phyloP scores from a whole-genome alignment of 2,329 filamentous ascomycete genomes.

The Hirsutella thompsonii region DNA sequence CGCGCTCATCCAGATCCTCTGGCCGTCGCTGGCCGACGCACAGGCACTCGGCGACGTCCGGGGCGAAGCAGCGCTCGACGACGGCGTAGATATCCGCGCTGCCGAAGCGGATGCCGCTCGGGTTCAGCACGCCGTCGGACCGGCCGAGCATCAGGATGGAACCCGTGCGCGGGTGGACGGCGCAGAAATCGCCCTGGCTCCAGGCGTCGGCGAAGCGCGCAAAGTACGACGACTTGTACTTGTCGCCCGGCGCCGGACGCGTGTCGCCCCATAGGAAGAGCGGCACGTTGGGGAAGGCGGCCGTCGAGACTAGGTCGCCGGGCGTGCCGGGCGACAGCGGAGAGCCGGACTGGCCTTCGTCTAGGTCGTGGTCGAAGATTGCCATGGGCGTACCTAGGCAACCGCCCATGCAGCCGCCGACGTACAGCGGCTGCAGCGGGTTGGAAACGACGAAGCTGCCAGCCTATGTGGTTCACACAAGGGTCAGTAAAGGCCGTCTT shows the following conservation, averaged over 20 bases:
- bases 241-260: conserved; percentile 32
- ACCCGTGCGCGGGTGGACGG: conserved; percentile 53
- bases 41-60: conserved; percentile 55
- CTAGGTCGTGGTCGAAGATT: conserved; percentile 51
- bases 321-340: conserved; percentile 45
- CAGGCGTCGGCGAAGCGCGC: conserved; percentile 54
- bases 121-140: conserved; percentile 70
- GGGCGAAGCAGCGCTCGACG: conserved; percentile 51
- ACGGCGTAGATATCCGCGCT: conserved; percentile 71
- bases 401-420: conserved; percentile 38
- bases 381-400: conserved; percentile 36
- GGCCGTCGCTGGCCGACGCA: conserved; percentile 67
- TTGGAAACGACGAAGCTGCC: conserved; percentile 53
- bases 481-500: too few relatives aligned
- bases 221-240: conserved; percentile 50
- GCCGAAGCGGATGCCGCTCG: conserved; percentile 66
- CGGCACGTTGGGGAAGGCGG: conserved; percentile 65
- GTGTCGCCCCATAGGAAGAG: conserved; percentile 50
- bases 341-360: conserved; percentile 27
- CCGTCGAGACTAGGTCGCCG: conserved; percentile 62
- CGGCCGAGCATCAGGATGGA: conserved; percentile 55
- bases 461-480: conserved; percentile 22
- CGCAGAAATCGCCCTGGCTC: conserved; percentile 75
- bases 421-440: conserved; percentile 52
- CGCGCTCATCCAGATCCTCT: conserved; percentile 36